Evolutionary conservation across 2,329 filamentous ascomycete genomes (phyloP).

Genomic region (Curvularia verruculosa): DNA sequence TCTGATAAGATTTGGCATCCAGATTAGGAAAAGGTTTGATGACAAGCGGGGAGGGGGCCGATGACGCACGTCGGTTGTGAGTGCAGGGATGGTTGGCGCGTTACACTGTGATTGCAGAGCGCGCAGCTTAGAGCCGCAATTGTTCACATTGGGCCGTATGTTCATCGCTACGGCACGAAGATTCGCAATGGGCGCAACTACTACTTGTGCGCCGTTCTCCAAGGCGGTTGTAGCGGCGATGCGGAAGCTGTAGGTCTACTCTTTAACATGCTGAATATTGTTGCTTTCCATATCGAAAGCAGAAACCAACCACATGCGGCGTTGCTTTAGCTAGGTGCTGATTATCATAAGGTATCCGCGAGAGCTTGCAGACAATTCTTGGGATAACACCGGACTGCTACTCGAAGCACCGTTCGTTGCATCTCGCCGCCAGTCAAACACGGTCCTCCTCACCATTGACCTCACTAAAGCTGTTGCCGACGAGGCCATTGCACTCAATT

Average conservation of each 20-base stretch:
- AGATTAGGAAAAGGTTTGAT: constrained; percentile 13
- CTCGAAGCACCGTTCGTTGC: constrained; percentile 71
- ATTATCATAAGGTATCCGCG: constrained; percentile 75
- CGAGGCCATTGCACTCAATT: constrained; percentile 80
- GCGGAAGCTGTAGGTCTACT: constrained; percentile 70
- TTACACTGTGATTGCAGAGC: constrained; percentile 5
- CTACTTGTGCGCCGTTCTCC: constrained; percentile 65
- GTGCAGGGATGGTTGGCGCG: constrained; percentile 19
- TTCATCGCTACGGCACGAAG: constrained; percentile 45
- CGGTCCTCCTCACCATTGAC: constrained; percentile 84
- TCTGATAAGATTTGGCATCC: constrained; percentile 42
- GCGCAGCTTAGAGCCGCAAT: constrained; percentile 6
- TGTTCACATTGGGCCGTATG: constrained; percentile 28
- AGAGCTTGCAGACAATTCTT: constrained; percentile 83
- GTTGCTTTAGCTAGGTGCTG: constrained; percentile 4
- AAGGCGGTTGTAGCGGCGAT: constrained; percentile 76
- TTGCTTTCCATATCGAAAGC: background rate
- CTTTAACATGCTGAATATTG: background rate
- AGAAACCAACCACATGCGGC: background rate
- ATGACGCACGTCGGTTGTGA: constrained; percentile 25
- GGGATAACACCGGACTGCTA: constrained; percentile 92
- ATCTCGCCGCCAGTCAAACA: constrained; percentile 64
- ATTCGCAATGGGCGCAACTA: constrained; percentile 51
- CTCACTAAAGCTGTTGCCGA: constrained; percentile 86
- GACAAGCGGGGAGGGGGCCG: constrained; percentile 14